Evolutionary conservation across 1,284 basidiomycete species (phyloP).

Genomic region (Earliella scabrosa): DNA sequence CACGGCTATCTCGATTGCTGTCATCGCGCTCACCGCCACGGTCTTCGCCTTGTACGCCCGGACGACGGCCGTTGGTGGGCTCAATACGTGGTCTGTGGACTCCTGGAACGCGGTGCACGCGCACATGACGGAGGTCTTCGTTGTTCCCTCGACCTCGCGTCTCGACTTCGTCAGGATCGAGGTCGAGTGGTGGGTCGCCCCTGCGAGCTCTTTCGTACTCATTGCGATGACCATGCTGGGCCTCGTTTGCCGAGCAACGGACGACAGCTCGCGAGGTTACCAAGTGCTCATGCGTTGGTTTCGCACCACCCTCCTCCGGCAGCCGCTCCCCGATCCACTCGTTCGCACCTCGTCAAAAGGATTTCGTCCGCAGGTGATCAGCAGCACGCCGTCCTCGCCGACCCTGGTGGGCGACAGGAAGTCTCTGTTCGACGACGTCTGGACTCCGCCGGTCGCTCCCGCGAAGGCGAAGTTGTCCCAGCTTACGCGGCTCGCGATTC

Average conservation of each 20-base stretch:
- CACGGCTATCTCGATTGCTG: slow-evolving; percentile 37
- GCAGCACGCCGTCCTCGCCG: slow-evolving; percentile 24
- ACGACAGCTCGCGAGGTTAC: slow-evolving; percentile 35
- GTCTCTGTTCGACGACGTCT: slow-evolving; percentile 59
- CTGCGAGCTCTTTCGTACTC: slow-evolving; percentile 43
- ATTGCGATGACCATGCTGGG: slow-evolving; percentile 32
- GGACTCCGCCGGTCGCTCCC: slow-evolving; percentile 40
- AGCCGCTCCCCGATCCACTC: slow-evolving; percentile 31
- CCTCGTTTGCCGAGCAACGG: slow-evolving; percentile 24
- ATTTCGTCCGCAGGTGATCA: slow-evolving; percentile 16
- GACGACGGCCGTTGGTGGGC: slow-evolving; percentile 42
- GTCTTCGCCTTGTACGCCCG: slow-evolving; percentile 40
- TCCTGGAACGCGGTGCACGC: slow-evolving; percentile 42
- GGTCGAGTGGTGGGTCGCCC: slow-evolving; percentile 46
- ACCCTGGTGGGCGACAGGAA: slow-evolving; percentile 39
- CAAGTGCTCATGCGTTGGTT: slow-evolving; percentile 28
- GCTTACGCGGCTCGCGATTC: slow-evolving; percentile 25
- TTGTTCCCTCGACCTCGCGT: slow-evolving; percentile 24
- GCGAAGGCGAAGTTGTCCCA: slow-evolving; percentile 26
- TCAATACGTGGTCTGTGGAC: slow-evolving; percentile 31
- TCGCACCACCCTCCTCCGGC: slow-evolving; percentile 19
- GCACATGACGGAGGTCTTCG: slow-evolving; percentile 32
- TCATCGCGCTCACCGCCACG: slow-evolving; percentile 41
- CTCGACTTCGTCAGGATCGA: slow-evolving; percentile 26
- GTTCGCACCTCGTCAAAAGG: slow-evolving; percentile 18